Evolutionary conservation across 306 rosid genomes (phyloP).

Genomic region (Cotoneaster glaucophyllus): DNA sequence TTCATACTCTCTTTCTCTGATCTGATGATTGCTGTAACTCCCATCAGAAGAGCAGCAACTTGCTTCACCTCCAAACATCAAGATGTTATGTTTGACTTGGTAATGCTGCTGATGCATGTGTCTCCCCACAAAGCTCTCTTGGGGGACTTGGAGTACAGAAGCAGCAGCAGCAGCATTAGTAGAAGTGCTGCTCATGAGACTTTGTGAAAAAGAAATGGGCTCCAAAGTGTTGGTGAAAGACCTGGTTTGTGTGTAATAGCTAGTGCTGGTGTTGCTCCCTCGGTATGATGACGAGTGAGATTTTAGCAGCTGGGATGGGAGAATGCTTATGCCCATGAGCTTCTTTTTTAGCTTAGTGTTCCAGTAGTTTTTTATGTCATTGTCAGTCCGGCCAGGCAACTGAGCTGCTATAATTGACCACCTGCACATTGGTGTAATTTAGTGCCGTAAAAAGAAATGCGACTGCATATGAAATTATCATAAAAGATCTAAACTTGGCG

Average conservation of each 20-base stretch:
- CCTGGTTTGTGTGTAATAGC: conserved; percentile 12
- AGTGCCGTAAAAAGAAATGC: not conserved
- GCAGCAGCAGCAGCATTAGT: conserved; percentile 12
- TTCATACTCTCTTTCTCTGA: conserved; percentile 23
- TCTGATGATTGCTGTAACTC: conserved; percentile 30
- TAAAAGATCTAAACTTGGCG: conserved; percentile 19
- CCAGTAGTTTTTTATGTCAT: conserved; percentile 92
- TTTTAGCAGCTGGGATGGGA: conserved; percentile 22
- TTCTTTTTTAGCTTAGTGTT: conserved; percentile 92
- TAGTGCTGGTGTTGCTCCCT: conserved; percentile 17
- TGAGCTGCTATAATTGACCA: conserved; percentile 96
- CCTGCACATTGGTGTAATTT: conserved; percentile 28
- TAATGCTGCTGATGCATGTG: conserved; percentile 27
- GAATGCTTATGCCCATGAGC: conserved; percentile 26
- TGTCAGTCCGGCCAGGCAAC: conserved; percentile 82
- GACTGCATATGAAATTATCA: not conserved
- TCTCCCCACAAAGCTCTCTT: conserved; percentile 34
- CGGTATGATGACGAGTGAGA: conserved; percentile 24
- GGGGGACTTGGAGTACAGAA: conserved; percentile 23
- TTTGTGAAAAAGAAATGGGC: conserved; percentile 36
- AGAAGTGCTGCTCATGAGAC: conserved; percentile 24
- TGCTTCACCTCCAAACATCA: conserved; percentile 46
- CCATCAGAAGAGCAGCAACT: conserved; percentile 69
- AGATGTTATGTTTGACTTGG: conserved; percentile 20
- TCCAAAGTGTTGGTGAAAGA: conserved; percentile 31